Evolutionary conservation across 768 basidiomycete species (phyloP).

Genomic region (Naematelia aurantialba): DNA sequence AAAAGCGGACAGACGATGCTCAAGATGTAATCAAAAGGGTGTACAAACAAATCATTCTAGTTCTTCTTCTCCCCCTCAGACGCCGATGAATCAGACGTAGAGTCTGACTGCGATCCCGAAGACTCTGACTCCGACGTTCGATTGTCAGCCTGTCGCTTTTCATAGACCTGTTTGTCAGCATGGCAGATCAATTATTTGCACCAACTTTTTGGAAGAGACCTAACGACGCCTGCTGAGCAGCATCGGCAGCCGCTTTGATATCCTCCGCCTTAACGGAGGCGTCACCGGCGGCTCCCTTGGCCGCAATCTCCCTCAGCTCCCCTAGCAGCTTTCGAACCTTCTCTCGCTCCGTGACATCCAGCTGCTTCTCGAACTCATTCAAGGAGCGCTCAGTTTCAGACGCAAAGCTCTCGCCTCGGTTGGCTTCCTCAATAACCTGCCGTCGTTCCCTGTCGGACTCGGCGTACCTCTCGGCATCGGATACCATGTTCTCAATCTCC

Average conservation of each 20-base stretch:
- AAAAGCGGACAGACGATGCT: background rate
- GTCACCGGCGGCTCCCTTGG: conserved; percentile 85
- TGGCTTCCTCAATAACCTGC: conserved; percentile 86
- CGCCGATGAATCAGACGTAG: conserved; percentile 16
- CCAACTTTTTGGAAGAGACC: conserved; percentile 91
- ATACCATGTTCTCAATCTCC: conserved; percentile 96
- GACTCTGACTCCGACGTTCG: conserved; percentile 36
- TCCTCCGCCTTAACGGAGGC: conserved; percentile 72
- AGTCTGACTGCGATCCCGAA: conserved; percentile 2
- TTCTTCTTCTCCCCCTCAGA: conserved; percentile 36
- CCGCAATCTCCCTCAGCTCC: conserved; percentile 82
- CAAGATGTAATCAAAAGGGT: conserved; percentile 1
- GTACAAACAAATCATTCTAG: conserved; percentile 11
- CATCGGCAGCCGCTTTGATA: conserved; percentile 87
- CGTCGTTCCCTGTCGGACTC: conserved; percentile 88
- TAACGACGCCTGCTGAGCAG: conserved; percentile 90
- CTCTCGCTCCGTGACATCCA: conserved; percentile 86
- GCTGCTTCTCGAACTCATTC: conserved; percentile 95
- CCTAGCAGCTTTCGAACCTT: conserved; percentile 81
- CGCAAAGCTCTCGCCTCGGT: conserved; percentile 92
- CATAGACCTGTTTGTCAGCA: conserved; percentile 60
- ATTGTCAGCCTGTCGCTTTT: conserved; percentile 80
- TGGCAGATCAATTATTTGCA: background rate
- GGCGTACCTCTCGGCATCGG: conserved; percentile 88
- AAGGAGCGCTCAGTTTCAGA: conserved; percentile 96